phyloP scores from a whole-genome alignment of 2,329 filamentous ascomycete genomes.

The Elsinoe perseae region DNA sequence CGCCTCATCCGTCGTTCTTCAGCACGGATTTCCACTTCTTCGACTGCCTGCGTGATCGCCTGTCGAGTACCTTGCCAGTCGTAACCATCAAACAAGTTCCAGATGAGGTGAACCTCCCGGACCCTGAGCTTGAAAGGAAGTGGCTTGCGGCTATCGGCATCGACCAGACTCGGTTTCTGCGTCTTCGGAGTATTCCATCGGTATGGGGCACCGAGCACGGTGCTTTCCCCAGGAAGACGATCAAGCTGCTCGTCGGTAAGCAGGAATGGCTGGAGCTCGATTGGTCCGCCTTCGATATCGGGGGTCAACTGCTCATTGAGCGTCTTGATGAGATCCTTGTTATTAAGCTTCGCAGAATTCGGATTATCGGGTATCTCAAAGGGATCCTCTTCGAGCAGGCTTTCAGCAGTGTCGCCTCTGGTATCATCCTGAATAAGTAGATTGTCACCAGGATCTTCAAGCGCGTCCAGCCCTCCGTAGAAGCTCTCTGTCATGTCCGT shows the following conservation, averaged over 20 bases:
- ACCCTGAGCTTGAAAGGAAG: conserved; percentile 63
- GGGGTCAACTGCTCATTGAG: conserved; percentile 26
- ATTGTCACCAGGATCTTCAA: conserved; percentile 22
- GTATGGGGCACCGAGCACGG: conserved; percentile 25
- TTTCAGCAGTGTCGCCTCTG: conserved; percentile 27
- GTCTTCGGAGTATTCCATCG: conserved; percentile 27
- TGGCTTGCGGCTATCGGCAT: conserved; percentile 7
- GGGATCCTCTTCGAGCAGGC: conserved; percentile 31
- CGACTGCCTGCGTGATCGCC: conserved; percentile 77
- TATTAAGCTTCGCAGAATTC: conserved; percentile 24
- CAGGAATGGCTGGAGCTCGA: conserved; percentile 27
- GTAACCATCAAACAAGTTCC: conserved; percentile 96
- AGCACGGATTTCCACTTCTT: conserved; percentile 76
- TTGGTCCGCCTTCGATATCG: conserved; percentile 17
- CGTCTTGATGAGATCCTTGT: conserved; percentile 27
- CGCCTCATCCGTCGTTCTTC: conserved; percentile 61
- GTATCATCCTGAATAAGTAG: conserved; percentile 21
- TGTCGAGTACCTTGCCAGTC: conserved; percentile 88
- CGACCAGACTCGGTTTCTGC: neutral
- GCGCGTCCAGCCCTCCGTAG: conserved; percentile 28
- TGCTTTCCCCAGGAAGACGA: conserved; percentile 24
- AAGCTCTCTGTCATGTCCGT: conserved; percentile 28
- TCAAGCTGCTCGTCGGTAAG: conserved; percentile 31
- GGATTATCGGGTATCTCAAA: conserved; percentile 31
- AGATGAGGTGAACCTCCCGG: conserved; percentile 85